These are phyloP conservation scores for Chaetomiaceae sp. DNA, from an alignment of 2,329 filamentous ascomycete genomes.

Conservation along the genomic window DNA sequence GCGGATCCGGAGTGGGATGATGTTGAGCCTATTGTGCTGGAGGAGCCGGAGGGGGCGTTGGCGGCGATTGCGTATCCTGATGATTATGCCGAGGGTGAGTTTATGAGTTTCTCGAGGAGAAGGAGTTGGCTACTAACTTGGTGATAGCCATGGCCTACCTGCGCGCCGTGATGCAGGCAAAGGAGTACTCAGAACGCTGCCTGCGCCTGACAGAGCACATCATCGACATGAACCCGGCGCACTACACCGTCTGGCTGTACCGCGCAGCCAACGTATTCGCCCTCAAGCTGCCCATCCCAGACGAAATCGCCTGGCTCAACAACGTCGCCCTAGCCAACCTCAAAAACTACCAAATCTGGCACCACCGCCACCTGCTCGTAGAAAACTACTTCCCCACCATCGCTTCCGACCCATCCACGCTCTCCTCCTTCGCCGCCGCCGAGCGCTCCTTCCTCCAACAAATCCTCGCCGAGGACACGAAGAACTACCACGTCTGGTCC, in stretches of 20 bases:
- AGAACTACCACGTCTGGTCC: constrained; percentile 99
- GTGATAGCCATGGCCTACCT: constrained; percentile 77
- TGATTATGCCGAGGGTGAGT: constrained; percentile 74
- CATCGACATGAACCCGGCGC: constrained; percentile 88
- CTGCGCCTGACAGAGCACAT: constrained; percentile 82
- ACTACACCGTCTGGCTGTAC: constrained; percentile 99
- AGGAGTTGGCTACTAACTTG: background rate
- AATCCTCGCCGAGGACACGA: constrained; percentile 83
- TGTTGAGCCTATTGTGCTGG: constrained; percentile 73
- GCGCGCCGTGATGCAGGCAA: constrained; percentile 83
- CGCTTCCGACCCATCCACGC: constrained; percentile 52
- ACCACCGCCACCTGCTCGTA: constrained; percentile 63
- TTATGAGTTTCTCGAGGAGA: background rate
- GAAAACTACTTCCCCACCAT: constrained; percentile 56
- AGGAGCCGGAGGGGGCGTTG: constrained; percentile 78
- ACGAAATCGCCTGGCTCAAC: constrained; percentile 85
- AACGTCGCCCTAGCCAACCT: constrained; percentile 74
- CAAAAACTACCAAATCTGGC: constrained; percentile 99
- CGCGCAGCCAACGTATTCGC: constrained; percentile 73
- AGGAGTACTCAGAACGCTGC: constrained; percentile 76
- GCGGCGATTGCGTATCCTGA: constrained; percentile 90
- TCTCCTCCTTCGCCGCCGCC: constrained; percentile 54
- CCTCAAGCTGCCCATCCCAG: constrained; percentile 58
- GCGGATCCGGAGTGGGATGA: constrained; percentile 78
- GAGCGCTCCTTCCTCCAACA: constrained; percentile 72